Percentiles rank a stretch among this genome's conserved stretches.
phyloP scores from a whole-genome alignment of 1,139 yeast species.

The Suhomyces yuchorum region DNA sequence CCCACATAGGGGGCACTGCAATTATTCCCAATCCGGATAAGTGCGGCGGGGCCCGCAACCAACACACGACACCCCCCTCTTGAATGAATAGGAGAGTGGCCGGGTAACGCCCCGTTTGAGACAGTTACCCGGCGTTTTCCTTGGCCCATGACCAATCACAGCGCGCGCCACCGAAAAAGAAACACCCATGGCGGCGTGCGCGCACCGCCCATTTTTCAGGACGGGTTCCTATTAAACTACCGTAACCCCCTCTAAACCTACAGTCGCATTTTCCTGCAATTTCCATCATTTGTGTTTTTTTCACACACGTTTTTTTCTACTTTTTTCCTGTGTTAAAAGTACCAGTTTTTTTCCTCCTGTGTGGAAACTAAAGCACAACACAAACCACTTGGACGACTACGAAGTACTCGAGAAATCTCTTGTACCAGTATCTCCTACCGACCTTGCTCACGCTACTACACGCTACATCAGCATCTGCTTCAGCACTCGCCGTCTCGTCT shows the following conservation, averaged over 20 bases:
- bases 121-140: conserved; percentile 10
- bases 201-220: conserved; percentile 8
- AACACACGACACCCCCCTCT: conserved; percentile 1
- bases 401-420: not conserved
- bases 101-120: conserved; percentile 8
- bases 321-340: conserved; percentile 15
- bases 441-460: not conserved
- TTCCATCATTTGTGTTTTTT: conserved; percentile 3
- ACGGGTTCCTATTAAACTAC: conserved; percentile 12
- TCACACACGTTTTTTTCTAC: conserved; percentile 13
- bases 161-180: conserved; percentile 3
- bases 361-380: conserved; percentile 14
- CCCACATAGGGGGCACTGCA: conserved; percentile 2
- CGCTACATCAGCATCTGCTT: not conserved
- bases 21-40: not conserved
- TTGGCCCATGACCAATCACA: conserved; percentile 8
- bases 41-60: not conserved
- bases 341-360: conserved; percentile 17
- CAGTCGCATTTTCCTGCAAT: conserved; percentile 6
- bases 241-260: conserved; percentile 10
- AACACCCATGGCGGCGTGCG: conserved; percentile 2
- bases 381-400: not conserved
- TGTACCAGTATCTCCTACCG: conserved; percentile 1
- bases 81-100: conserved; percentile 6
- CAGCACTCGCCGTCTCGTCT: not conserved